phyloP scores from a whole-genome alignment of 1,284 basidiomycete genomes.

The Sporisorium graminicola region DNA sequence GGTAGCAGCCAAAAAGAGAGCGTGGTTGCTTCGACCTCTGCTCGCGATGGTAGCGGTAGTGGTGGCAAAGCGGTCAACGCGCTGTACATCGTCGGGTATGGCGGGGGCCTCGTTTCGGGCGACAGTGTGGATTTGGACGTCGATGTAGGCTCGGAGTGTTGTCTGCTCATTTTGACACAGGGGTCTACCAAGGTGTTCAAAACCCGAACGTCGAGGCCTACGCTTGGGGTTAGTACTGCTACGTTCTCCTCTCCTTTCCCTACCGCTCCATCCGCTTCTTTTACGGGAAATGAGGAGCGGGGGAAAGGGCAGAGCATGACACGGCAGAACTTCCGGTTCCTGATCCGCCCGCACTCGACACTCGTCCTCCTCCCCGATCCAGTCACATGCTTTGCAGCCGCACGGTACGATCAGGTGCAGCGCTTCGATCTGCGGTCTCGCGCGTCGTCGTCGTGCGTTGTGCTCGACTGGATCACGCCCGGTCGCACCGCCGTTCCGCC shows the following conservation, averaged over 20 bases:
- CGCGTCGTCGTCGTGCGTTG: constrained; percentile 53
- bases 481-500: constrained; percentile 44
- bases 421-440: constrained; percentile 58
- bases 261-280: not conserved
- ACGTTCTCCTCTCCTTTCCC: constrained; percentile 2
- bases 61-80: constrained; percentile 74
- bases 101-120: constrained; percentile 91
- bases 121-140: constrained; percentile 80
- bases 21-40: not conserved
- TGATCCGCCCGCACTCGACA: constrained; percentile 55
- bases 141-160: constrained; percentile 75
- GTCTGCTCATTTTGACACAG: constrained; percentile 83
- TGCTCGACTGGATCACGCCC: constrained; percentile 68
- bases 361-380: constrained; percentile 64
- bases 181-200: constrained; percentile 73
- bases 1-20: not conserved
- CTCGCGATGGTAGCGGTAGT: constrained; percentile 3
- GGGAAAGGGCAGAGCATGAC: constrained; percentile 19
- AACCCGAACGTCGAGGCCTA: constrained; percentile 26
- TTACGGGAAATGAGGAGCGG: not conserved
- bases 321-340: constrained; percentile 40
- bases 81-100: constrained; percentile 87
- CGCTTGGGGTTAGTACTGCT: constrained; percentile 15
- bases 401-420: constrained; percentile 64
- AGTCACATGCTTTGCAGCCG: constrained; percentile 61